phyloP scores from a whole-genome alignment of 2,329 filamentous ascomycete genomes.

The Didymella arachidicola region DNA sequence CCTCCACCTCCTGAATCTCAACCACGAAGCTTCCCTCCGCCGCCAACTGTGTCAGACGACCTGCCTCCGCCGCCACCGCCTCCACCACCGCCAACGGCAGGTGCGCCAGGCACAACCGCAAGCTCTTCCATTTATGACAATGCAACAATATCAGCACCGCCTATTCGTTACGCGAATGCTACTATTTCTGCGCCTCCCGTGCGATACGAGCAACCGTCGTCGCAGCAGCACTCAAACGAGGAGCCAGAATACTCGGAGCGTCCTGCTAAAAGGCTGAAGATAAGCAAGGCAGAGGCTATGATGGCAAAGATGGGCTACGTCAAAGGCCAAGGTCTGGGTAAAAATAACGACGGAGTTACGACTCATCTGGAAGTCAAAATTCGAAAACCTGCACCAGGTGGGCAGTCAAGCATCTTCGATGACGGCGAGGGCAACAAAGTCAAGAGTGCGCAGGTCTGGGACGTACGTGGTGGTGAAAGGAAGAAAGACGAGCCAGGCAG shows the following conservation, averaged over 20 bases:
- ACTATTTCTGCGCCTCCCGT: conserved; percentile 84
- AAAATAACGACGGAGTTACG: conserved; percentile 80
- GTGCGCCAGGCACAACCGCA: conserved; percentile 31
- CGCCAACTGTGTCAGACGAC: conserved; percentile 23
- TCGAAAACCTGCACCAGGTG: conserved; percentile 30
- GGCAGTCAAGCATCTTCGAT: conserved; percentile 30
- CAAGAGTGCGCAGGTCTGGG: conserved; percentile 61
- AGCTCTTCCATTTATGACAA: conserved; percentile 33
- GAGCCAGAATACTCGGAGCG: conserved; percentile 34
- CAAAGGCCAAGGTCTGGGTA: conserved; percentile 86
- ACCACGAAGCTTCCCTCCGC: conserved; percentile 15
- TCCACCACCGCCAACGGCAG: conserved; percentile 60
- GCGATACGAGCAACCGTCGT: conserved; percentile 63
- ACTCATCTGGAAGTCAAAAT: conserved; percentile 76
- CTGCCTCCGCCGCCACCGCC: conserved; percentile 27
- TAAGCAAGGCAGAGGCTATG: conserved; percentile 73
- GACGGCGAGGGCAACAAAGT: conserved; percentile 60
- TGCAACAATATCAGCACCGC: conserved; percentile 76
- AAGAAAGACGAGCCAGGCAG: conserved; percentile 46
- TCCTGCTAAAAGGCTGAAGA: conserved; percentile 49
- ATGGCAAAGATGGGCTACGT: conserved; percentile 96
- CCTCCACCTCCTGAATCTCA: conserved; percentile 24
- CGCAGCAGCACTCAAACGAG: conserved; percentile 22
- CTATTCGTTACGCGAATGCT: conserved; percentile 72
- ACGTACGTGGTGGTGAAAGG: conserved; percentile 77